Percentiles rank a stretch among this genome's conserved stretches.
Evolutionary conservation across 768 basidiomycete species (phyloP).

Genomic region (Kondoa subrosea): DNA sequence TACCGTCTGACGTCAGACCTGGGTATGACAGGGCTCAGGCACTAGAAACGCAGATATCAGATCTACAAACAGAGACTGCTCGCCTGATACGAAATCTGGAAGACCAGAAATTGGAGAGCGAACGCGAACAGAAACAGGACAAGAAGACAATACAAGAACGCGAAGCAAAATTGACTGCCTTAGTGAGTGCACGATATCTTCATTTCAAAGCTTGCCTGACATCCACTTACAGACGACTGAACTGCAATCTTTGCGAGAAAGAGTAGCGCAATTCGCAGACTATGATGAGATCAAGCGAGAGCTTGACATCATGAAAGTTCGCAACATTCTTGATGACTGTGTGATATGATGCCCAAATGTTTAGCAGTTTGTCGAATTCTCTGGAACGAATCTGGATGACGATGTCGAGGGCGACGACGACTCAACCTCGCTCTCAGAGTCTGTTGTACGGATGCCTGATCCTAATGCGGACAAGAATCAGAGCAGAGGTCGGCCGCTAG

Average conservation of each 20-base stretch:
- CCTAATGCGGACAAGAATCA: conserved; percentile 72
- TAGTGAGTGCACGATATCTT: background rate
- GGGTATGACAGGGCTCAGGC: conserved; percentile 42
- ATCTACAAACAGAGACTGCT: conserved; percentile 60
- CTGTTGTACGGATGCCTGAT: conserved; percentile 51
- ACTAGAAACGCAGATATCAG: conserved; percentile 55
- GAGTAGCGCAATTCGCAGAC: conserved; percentile 57
- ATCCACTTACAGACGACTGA: conserved; percentile 40
- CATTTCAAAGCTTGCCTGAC: conserved; percentile 3
- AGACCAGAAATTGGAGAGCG: conserved; percentile 37
- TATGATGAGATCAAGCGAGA: conserved; percentile 98
- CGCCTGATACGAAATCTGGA: conserved; percentile 48
- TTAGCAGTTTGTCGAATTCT: conserved; percentile 80
- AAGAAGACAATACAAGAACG: conserved; percentile 49
- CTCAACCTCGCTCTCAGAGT: conserved; percentile 20
- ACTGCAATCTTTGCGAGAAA: conserved; percentile 49
- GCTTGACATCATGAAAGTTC: conserved; percentile 92
- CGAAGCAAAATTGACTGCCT: conserved; percentile 28
- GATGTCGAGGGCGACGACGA: conserved; percentile 35
- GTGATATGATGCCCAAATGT: background rate
- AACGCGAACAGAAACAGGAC: conserved; percentile 40
- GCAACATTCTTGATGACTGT: conserved; percentile 12
- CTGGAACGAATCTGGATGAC: conserved; percentile 61
- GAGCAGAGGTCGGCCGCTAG: conserved; percentile 64
- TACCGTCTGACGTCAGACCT: background rate